Evolutionary conservation across 1,284 basidiomycete genomes (phyloP).

Genomic region (Trichosporon inkin): DNA sequence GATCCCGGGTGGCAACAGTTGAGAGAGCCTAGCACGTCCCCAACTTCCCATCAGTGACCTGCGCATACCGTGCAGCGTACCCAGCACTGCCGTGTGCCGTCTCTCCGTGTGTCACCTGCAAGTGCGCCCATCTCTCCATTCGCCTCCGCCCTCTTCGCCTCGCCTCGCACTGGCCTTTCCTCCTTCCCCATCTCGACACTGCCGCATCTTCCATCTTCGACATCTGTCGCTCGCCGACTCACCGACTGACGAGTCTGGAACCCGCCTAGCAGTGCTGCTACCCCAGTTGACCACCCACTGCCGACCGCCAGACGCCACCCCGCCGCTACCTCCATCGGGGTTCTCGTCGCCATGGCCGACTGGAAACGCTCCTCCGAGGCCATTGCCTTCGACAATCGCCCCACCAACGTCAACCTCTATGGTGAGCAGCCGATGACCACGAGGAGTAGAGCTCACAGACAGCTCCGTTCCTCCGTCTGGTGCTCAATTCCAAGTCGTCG

Average conservation of each 20-base stretch:
- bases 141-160: background rate
- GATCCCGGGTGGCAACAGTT: too few species aligned
- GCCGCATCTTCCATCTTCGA: constrained; percentile 1
- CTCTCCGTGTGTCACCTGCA: background rate
- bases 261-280: background rate
- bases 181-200: background rate
- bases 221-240: background rate
- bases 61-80: too few species aligned
- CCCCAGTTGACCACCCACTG: background rate
- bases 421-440: background rate
- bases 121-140: too few species aligned
- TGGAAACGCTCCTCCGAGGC: constrained; percentile 4
- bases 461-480: constrained; percentile 1
- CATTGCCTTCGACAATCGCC: constrained; percentile 3
- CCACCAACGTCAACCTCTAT: constrained; percentile 2
- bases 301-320: background rate
- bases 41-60: too few species aligned
- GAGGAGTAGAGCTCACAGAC: background rate
- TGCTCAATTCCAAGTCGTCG: constrained; percentile 4
- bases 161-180: background rate
- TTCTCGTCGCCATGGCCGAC: background rate
- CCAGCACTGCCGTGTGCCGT: background rate
- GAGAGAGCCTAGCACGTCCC: too few species aligned
- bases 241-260: background rate
- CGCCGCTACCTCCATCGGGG: background rate